A percentile compares a stretch with the other conserved stretches of the same genome.
Conservation (phyloP, 2,329 filamentous ascomycete genomes). For the Paraphaeosphaeria minitans region DNA sequence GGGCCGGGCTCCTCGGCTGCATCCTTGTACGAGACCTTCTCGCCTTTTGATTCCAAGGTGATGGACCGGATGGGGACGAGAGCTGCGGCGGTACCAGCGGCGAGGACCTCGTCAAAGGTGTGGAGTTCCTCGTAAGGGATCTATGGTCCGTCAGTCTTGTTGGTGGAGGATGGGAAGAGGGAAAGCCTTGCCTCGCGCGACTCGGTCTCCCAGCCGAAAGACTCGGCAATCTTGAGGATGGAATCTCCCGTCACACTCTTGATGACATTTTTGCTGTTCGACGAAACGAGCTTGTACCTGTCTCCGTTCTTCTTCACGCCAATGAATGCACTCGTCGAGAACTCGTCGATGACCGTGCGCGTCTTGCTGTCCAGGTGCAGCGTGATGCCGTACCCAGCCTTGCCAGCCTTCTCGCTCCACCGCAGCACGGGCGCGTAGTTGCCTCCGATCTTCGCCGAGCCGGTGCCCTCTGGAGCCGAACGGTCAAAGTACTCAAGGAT, state of each 20-base stretch:
- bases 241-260: slow-evolving; percentile 84
- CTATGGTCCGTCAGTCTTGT: slow-evolving; percentile 43
- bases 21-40: slow-evolving; percentile 61
- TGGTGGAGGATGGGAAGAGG: slow-evolving; percentile 15
- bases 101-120: slow-evolving; percentile 79
- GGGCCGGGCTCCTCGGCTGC: slow-evolving; percentile 73
- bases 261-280: slow-evolving; percentile 86
- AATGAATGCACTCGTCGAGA: slow-evolving; percentile 92
- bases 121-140: slow-evolving; percentile 69
- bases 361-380: slow-evolving; percentile 87
- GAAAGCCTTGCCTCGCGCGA: slow-evolving; percentile 63
- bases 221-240: slow-evolving; percentile 73
- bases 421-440: slow-evolving; percentile 93
- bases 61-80: slow-evolving; percentile 92
- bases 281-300: slow-evolving; percentile 77
- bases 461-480: slow-evolving; percentile 87
- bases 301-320: slow-evolving; percentile 69
- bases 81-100: slow-evolving; percentile 88
- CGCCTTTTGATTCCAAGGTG: slow-evolving; percentile 66
- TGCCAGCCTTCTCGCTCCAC: slow-evolving; percentile 80
- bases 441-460: slow-evolving; percentile 90
- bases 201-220: slow-evolving; percentile 85
- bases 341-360: slow-evolving; percentile 89
- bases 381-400: slow-evolving; percentile 88
- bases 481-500: slow-evolving; percentile 94